These are phyloP conservation scores for Platismatia glauca DNA, from an alignment of 495 filamentous ascomycete species.

Conservation along the genomic window DNA sequence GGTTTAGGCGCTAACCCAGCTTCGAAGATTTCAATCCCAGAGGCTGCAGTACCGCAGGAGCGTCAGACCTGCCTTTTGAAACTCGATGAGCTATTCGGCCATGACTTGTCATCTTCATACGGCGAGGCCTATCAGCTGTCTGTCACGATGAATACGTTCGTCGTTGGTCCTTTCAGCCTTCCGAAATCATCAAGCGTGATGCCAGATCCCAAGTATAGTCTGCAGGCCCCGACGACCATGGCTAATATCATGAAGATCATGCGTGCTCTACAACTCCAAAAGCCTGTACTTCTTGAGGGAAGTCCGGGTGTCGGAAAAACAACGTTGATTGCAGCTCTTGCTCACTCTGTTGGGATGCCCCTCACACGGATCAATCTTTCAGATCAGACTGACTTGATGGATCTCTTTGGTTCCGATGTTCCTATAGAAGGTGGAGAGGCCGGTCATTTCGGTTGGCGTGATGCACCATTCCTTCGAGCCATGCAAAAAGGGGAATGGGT, in stretches of 20 bases:
- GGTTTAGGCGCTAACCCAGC: conserved; percentile 90
- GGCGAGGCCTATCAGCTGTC: conserved; percentile 40
- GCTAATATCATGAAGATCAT: conserved; percentile 83
- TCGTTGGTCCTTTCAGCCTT: conserved; percentile 67
- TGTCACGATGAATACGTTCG: conserved; percentile 41
- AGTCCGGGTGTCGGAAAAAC: conserved; percentile 98
- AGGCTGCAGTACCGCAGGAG: conserved; percentile 50
- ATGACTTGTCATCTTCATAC: conserved; percentile 58
- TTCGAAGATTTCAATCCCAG: conserved; percentile 60
- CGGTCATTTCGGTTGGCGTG: conserved; percentile 87
- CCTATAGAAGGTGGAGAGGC: conserved; percentile 81
- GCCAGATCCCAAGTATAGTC: conserved; percentile 57
- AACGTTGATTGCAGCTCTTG: conserved; percentile 76
- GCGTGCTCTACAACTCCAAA: conserved; percentile 78
- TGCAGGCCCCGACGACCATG: conserved; percentile 81
- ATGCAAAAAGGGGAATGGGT: conserved; percentile 98
- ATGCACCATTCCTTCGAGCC: conserved; percentile 88
- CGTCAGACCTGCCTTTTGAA: conserved; percentile 63
- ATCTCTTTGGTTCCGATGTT: conserved; percentile 94
- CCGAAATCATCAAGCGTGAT: conserved; percentile 37
- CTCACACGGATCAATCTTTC: conserved; percentile 93
- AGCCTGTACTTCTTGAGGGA: conserved; percentile 89
- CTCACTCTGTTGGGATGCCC: conserved; percentile 64
- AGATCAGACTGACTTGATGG: conserved; percentile 94
- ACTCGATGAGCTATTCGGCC: conserved; percentile 54